Conservation (phyloP, 1,139 yeast genomes). For the Debaryomycetaceae sp. region DNA sequence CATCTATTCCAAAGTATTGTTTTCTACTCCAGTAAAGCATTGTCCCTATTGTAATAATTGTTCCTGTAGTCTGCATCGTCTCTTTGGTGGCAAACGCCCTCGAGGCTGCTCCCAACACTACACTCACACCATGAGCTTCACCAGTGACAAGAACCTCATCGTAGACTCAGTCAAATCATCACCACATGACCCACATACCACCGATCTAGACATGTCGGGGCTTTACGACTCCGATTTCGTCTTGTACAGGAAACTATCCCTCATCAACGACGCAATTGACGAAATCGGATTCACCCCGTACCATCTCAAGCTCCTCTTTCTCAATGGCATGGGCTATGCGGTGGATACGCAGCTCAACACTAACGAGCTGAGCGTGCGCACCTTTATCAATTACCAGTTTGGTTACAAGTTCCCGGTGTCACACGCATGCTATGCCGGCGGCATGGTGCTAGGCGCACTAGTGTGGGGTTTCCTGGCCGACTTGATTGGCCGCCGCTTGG, state of each 20-base stretch:
- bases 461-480: constrained; percentile 16
- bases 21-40: too few species aligned
- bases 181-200: too few species aligned
- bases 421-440: constrained; percentile 19
- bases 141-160: not conserved
- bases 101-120: too few species aligned
- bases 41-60: too few species aligned
- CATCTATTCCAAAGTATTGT: too few species aligned
- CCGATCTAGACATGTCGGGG: constrained; percentile 9
- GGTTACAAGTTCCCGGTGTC: constrained; percentile 21
- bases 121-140: too few species aligned
- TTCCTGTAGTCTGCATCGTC: too few species aligned
- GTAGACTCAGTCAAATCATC: too few species aligned
- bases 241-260: constrained; percentile 23
- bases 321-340: constrained; percentile 56
- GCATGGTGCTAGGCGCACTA: constrained; percentile 45
- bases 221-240: constrained; percentile 16
- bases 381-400: constrained; percentile 32
- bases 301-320: constrained; percentile 27
- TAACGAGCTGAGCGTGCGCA: constrained; percentile 26
- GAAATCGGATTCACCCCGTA: constrained; percentile 43
- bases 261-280: constrained; percentile 37
- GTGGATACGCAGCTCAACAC: constrained; percentile 48
- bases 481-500: constrained; percentile 16
- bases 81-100: too few species aligned